Base-by-base conservation (phyloP, 495 filamentous ascomycete species). In the Penicillium desertorum region DNA sequence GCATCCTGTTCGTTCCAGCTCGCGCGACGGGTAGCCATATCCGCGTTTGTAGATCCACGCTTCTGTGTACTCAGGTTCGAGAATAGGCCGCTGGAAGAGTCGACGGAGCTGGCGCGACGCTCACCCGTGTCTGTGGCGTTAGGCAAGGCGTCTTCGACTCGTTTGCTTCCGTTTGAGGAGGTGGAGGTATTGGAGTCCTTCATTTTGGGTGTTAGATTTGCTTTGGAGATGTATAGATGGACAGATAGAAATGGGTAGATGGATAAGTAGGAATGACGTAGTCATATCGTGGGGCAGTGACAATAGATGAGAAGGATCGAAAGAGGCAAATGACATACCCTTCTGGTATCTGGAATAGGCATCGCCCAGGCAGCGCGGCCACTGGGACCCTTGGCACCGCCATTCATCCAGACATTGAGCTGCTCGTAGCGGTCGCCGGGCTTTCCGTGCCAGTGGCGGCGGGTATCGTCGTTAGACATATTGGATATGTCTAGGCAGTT, bases 21-120 rank as follows among this genome's bases (percentile, higher is more conserved):
- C 16, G 72, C 68, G 36, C 79, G 68, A 14, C 81, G 71, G 9
- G 68, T 66, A 6, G 69, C 62, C 45, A 73, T 65, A 4, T 56
- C 57, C 0, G 72, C 61, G 59, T 83, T 80, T 6, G 47, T 49
- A 0, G 71, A 72, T 45, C 75, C 76, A 3, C 82, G 73, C 62
- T 85, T 85, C 71, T 81, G 78, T 30, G 68, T 73, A 6, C 72
- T 71, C 63, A 85, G 71, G 36, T 70, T 73, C 14, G 73, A 67
- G 58, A 85, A 85, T 14, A 81, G 66, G 8, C 57, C 59, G 1
- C 64, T 66, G 1, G 14, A 3, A 5, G 60, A 60, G 32, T 67
- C 64, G 34, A 62, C 69, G 1, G 37, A 5, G 57, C 73, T 76
- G 52, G 65, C 68, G 51, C 71, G 64, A 32, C 72, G 58, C 41